These are phyloP conservation scores for Albatrellus ellisii DNA, from an alignment of 768 basidiomycete genomes.

Conservation along the genomic window DNA sequence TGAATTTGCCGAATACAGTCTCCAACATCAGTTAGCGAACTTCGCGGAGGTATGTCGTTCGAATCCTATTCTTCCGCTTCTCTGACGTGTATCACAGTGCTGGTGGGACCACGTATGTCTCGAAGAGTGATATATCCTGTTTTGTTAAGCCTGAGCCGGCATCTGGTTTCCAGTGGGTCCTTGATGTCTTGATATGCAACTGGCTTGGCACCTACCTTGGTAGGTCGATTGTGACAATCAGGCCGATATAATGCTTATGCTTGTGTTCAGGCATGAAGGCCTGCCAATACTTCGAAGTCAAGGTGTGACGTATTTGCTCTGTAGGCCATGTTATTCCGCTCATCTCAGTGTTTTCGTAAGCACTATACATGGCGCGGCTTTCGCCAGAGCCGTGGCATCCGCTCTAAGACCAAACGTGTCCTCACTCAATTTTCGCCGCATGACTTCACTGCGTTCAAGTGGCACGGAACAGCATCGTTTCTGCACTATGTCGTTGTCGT, in stretches of 20 bases:
- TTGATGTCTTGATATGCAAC: conserved; percentile 80
- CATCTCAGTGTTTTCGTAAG: conserved; percentile 24
- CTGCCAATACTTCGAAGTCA: conserved; percentile 81
- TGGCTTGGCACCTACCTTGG: conserved; percentile 81
- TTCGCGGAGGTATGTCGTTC: conserved; percentile 59
- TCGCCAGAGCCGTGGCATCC: conserved; percentile 61
- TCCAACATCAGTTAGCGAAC: conserved; percentile 81
- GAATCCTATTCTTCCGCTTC: conserved; percentile 12
- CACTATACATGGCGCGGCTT: conserved; percentile 81
- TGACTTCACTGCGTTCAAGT: conserved; percentile 80
- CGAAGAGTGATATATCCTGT: conserved; percentile 5
- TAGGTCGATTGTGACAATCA: conserved; percentile 16
- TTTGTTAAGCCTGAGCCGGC: conserved; percentile 3
- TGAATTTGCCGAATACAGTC: conserved; percentile 78
- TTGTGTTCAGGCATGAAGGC: conserved; percentile 59
- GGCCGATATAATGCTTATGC: no score
- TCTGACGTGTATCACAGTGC: conserved; percentile 32
- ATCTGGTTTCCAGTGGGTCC: conserved; percentile 49
- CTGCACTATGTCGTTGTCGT: conserved; percentile 67
- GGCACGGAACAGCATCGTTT: conserved; percentile 69
- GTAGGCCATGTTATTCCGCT: conserved; percentile 1
- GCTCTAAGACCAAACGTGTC: conserved; percentile 69
- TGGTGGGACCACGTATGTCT: conserved; percentile 85
- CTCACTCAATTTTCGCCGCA: conserved; percentile 78
- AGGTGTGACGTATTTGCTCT: conserved; percentile 9